These are phyloP conservation scores for Tetrastigma voinierianum DNA, from an alignment of 164 flowering plant genomes.

Conservation along the genomic window DNA sequence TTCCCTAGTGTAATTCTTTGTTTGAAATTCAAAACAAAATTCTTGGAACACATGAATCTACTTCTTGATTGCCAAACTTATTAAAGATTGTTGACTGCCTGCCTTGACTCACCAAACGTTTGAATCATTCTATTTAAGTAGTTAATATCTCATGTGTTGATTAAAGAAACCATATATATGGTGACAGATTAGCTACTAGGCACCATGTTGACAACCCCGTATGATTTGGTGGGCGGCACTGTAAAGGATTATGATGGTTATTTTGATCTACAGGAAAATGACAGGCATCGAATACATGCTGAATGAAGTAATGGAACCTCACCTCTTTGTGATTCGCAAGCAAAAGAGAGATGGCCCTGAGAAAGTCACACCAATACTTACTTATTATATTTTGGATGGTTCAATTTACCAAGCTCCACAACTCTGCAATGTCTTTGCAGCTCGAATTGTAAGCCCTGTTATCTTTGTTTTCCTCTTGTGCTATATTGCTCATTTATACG, in stretches of 20 bases:
- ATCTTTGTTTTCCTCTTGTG: slow-evolving; percentile 1
- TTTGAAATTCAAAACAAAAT: too few species aligned
- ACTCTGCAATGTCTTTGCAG: slow-evolving; percentile 82
- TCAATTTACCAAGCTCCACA: slow-evolving; percentile 98
- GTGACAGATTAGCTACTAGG: too few species aligned
- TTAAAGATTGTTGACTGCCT: too few species aligned
- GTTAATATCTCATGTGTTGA: too few species aligned
- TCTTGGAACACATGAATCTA: too few species aligned
- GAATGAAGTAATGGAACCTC: slow-evolving; percentile 89
- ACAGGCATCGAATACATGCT: slow-evolving; percentile 75
- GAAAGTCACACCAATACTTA: slow-evolving; percentile 89
- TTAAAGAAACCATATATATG: too few species aligned
- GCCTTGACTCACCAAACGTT: too few species aligned
- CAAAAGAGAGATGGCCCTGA: slow-evolving; percentile 95
- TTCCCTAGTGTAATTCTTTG: too few species aligned
- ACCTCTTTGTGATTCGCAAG: slow-evolving; percentile 83
- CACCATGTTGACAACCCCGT: too few species aligned
- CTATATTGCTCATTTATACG: not conserved
- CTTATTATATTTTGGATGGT: slow-evolving; percentile 91
- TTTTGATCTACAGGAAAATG: slow-evolving; percentile 67
- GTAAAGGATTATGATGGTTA: slow-evolving; percentile 1
- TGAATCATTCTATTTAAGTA: too few species aligned
- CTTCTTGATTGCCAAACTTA: too few species aligned
- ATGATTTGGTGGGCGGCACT: not conserved
- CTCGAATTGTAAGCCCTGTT: slow-evolving; percentile 74